Conservation (phyloP, 257 asterid genomes). For the Parsonsia alboflavescens region DNA sequence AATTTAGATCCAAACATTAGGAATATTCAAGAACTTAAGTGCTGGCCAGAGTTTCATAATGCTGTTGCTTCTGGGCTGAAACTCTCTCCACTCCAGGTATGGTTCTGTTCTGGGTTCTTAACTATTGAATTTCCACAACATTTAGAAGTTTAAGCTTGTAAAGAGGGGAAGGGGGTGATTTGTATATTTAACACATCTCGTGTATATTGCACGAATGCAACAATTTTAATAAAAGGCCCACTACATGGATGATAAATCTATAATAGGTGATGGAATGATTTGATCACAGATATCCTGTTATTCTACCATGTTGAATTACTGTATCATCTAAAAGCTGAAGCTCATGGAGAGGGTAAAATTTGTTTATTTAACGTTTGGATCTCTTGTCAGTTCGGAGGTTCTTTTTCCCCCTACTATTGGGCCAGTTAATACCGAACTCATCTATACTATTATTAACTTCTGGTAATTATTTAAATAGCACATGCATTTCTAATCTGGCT, state of each 20-base stretch:
- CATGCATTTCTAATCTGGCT: not conserved
- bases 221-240: not conserved
- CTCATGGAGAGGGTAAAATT: not conserved
- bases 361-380: not conserved
- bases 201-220: not conserved
- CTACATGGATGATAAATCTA: not conserved
- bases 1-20: constrained; percentile 80
- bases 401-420: not conserved
- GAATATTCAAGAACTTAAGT: constrained; percentile 80
- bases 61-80: constrained; percentile 98
- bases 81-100: constrained; percentile 89
- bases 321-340: not conserved
- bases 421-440: constrained; percentile 1
- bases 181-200: not conserved
- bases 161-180: not conserved
- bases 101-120: constrained; percentile 15
- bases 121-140: not conserved
- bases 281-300: not conserved
- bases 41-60: constrained; percentile 99
- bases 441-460: not conserved
- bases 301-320: not conserved
- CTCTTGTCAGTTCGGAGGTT: constrained; percentile 7
- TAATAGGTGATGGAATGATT: not conserved
- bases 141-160: not conserved
- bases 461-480: constrained; percentile 4